A percentile compares a stretch with the other conserved stretches of the same genome.
phyloP scores from a whole-genome alignment of 2,329 filamentous ascomycete species.

The Byssochlamys sp. region DNA sequence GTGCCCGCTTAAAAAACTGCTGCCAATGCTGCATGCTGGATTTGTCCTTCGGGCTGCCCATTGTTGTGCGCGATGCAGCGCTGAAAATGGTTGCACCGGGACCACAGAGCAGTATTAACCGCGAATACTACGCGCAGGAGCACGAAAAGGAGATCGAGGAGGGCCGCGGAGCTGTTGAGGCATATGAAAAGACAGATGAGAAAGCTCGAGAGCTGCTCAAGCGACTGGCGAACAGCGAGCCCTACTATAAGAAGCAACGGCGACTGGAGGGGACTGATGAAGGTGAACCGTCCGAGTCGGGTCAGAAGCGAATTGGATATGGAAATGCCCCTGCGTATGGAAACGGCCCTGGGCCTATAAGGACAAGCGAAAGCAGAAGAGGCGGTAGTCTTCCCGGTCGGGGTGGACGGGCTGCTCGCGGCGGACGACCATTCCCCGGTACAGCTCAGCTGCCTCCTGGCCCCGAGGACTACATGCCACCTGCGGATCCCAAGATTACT shows the following conservation, averaged over 20 bases:
- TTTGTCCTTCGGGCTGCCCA: slow-evolving; percentile 86
- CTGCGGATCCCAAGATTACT: slow-evolving; percentile 73
- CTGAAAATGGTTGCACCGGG: slow-evolving; percentile 96
- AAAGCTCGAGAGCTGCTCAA: slow-evolving; percentile 83
- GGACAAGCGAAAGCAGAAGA: slow-evolving; percentile 54
- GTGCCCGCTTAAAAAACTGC: slow-evolving; percentile 94
- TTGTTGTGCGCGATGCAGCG: slow-evolving; percentile 88
- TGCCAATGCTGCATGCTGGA: slow-evolving; percentile 99
- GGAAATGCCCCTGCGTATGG: slow-evolving; percentile 41
- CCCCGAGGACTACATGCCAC: slow-evolving; percentile 76
- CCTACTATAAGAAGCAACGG: slow-evolving; percentile 84
- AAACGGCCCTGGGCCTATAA: slow-evolving; percentile 55
- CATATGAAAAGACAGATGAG: slow-evolving; percentile 93
- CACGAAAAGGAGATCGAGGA: slow-evolving; percentile 94
- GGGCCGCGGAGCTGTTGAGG: slow-evolving; percentile 72
- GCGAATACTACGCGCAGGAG: slow-evolving; percentile 95
- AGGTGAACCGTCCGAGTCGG: slow-evolving; percentile 34
- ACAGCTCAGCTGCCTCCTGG: slow-evolving; percentile 67
- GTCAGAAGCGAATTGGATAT: slow-evolving; percentile 32
- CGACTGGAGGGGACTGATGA: slow-evolving; percentile 53
- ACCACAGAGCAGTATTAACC: slow-evolving; percentile 81
- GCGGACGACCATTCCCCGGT: slow-evolving; percentile 55
- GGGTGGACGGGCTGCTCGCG: slow-evolving; percentile 42
- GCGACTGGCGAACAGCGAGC: slow-evolving; percentile 79
- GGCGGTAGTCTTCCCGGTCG: slow-evolving; percentile 30